Evolutionary conservation across 768 basidiomycete genomes (phyloP).

Genomic region (Kwoniella botswanensis): DNA sequence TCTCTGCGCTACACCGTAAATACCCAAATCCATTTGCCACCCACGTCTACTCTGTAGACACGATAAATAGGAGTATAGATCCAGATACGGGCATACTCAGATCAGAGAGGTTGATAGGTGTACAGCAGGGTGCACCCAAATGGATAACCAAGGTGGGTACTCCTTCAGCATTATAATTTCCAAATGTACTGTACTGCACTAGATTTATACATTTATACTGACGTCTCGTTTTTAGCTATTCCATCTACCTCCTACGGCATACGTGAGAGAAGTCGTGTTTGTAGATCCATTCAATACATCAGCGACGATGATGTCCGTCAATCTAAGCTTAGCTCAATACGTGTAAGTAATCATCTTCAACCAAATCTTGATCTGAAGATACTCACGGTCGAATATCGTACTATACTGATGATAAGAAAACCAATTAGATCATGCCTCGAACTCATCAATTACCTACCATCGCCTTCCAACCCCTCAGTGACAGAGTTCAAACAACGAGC

Average conservation of each 20-base stretch:
- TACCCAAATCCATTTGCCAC: conserved; percentile 76
- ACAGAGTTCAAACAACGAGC: conserved; percentile 89
- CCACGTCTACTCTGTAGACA: conserved; percentile 60
- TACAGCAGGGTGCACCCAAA: conserved; percentile 85
- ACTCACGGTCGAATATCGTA: not conserved
- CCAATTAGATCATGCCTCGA: conserved; percentile 64
- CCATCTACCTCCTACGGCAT: conserved; percentile 68
- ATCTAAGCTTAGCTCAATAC: conserved; percentile 92
- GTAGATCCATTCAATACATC: conserved; percentile 80
- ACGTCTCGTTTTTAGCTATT: conserved; percentile 33
- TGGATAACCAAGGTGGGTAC: conserved; percentile 88
- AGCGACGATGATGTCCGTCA: conserved; percentile 86
- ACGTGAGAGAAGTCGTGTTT: conserved; percentile 91
- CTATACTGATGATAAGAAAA: not conserved
- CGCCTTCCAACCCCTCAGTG: conserved; percentile 34
- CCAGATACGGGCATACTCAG: conserved; percentile 86
- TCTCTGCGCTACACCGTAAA: conserved; percentile 92
- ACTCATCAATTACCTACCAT: conserved; percentile 80
- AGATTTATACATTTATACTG: too few species aligned
- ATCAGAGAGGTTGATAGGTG: conserved; percentile 85
- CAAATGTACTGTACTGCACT: too few species aligned
- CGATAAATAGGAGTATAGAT: conserved; percentile 76
- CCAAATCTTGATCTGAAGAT: conserved; percentile 1
- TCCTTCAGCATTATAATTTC: too few species aligned
- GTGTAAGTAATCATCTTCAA: conserved; percentile 66